Evolutionary conservation across 2,329 filamentous ascomycete genomes (phyloP).

Genomic region (Pyrenochaeta sp.): DNA sequence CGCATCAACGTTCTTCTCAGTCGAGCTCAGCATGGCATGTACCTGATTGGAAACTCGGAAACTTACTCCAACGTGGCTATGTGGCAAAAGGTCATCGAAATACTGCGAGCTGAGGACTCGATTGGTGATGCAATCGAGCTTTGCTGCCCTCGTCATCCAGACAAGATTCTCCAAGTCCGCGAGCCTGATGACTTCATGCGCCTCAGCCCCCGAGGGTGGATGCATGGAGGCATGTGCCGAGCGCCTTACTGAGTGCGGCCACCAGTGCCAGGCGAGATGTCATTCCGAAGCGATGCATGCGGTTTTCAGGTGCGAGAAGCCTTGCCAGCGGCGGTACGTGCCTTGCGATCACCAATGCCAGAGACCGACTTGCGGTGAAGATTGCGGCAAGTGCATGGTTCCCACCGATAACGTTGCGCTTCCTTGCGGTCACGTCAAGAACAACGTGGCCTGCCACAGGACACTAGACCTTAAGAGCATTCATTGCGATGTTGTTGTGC

Average conservation of each 20-base stretch:
- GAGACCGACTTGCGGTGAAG: constrained; percentile 37
- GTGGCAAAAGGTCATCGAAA: constrained; percentile 67
- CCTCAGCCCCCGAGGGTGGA: constrained; percentile 41
- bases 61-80: constrained; percentile 66
- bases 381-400: constrained; percentile 33
- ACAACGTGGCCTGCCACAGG: constrained; percentile 16
- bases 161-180: constrained; percentile 29
- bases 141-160: constrained; percentile 38
- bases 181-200: constrained; percentile 37
- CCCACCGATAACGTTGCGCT: constrained; percentile 27
- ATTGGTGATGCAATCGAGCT: constrained; percentile 28
- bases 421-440: constrained; percentile 36
- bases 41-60: constrained; percentile 70
- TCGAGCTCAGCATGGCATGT: constrained; percentile 73
- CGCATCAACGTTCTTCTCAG: constrained; percentile 74
- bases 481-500: constrained; percentile 57
- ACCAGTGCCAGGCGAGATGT: constrained; percentile 36
- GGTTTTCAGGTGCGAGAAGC: constrained; percentile 31
- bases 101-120: constrained; percentile 50
- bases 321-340: constrained; percentile 30
- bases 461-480: constrained; percentile 42
- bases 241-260: constrained; percentile 36
- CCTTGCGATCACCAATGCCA: constrained; percentile 38
- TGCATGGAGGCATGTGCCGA: constrained; percentile 30
- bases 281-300: constrained; percentile 41